Evolutionary conservation across 306 rosid genomes (phyloP).

Genomic region (Acacia crassicarpa): DNA sequence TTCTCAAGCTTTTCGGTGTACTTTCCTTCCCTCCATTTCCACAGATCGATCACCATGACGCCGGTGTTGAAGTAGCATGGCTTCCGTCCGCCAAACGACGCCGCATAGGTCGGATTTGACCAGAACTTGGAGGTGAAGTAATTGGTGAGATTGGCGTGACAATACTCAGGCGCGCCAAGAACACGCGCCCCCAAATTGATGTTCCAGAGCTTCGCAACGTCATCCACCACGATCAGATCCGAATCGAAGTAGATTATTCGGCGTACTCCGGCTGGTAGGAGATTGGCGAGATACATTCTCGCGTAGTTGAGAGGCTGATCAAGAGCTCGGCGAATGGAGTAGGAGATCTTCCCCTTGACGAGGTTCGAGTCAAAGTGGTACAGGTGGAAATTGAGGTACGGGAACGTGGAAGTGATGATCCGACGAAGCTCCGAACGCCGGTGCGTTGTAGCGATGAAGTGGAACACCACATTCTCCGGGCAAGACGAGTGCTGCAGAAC

Average conservation of each 20-base stretch:
- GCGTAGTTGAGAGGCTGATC: slow-evolving; percentile 96
- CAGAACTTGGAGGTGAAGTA: slow-evolving; percentile 81
- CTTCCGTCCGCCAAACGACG: slow-evolving; percentile 52
- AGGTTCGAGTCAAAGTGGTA: slow-evolving; percentile 75
- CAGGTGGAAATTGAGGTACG: slow-evolving; percentile 66
- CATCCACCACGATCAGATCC: slow-evolving; percentile 84
- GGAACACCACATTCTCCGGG: slow-evolving; percentile 82
- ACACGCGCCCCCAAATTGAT: slow-evolving; percentile 63
- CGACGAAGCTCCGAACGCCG: slow-evolving; percentile 64
- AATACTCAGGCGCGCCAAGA: slow-evolving; percentile 87
- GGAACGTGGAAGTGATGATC: slow-evolving; percentile 65
- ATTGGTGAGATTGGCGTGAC: slow-evolving; percentile 86
- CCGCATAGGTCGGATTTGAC: slow-evolving; percentile 54
- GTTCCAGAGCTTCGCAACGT: slow-evolving; percentile 82
- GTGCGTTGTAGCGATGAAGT: slow-evolving; percentile 64
- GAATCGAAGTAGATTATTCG: slow-evolving; percentile 90
- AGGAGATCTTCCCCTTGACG: slow-evolving; percentile 80
- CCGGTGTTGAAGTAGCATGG: slow-evolving; percentile 93
- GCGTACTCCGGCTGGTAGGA: slow-evolving; percentile 56
- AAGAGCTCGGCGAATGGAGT: slow-evolving; percentile 76
- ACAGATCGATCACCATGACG: slow-evolving; percentile 88
- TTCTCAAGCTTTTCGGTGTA: slow-evolving; percentile 68
- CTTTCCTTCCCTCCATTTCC: slow-evolving; percentile 76
- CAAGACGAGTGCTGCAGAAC: slow-evolving; percentile 87
- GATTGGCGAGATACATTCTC: slow-evolving; percentile 77